Conservation (phyloP, 257 asterid genomes). For the Nicotiana attenuata region DNA sequence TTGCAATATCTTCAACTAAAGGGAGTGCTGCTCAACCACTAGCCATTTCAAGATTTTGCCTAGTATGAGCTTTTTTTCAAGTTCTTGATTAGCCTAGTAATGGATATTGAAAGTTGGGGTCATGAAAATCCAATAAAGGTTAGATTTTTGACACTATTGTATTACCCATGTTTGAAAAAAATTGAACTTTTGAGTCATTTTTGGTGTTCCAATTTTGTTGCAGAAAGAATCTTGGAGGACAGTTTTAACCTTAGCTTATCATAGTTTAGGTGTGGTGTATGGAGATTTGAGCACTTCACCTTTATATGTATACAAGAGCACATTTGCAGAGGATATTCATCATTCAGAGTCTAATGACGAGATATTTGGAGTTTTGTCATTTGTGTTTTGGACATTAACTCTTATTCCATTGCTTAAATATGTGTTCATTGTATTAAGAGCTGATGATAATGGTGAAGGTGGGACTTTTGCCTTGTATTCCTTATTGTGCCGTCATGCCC, state of each 20-base stretch:
- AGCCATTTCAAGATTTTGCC: constrained; percentile 15
- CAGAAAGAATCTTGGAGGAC: constrained; percentile 91
- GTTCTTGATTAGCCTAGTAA: constrained; percentile 43
- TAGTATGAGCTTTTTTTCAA: constrained; percentile 36
- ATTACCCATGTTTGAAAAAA: background rate
- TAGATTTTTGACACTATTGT: constrained; percentile 19
- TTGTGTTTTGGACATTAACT: constrained; percentile 91
- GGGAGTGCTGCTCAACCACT: constrained; percentile 2
- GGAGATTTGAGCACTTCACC: constrained; percentile 98
- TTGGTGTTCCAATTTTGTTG: constrained; percentile 7
- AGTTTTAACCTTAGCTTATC: constrained; percentile 76
- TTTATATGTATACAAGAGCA: constrained; percentile 87
- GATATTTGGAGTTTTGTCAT: constrained; percentile 78
- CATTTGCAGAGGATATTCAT: constrained; percentile 91
- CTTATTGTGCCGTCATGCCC: constrained; percentile 79
- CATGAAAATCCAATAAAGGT: constrained; percentile 59
- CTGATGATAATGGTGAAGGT: constrained; percentile 97
- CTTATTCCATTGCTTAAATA: constrained; percentile 80
- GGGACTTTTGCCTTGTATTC: constrained; percentile 92
- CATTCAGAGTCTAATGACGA: constrained; percentile 92
- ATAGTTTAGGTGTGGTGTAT: constrained; percentile 92
- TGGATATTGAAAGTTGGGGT: constrained; percentile 78
- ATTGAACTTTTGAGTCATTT: background rate
- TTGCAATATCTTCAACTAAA: constrained; percentile 7
- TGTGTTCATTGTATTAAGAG: constrained; percentile 80